phyloP scores from a whole-genome alignment of 2,329 filamentous ascomycete genomes.

The Zopfia rhizophila region DNA sequence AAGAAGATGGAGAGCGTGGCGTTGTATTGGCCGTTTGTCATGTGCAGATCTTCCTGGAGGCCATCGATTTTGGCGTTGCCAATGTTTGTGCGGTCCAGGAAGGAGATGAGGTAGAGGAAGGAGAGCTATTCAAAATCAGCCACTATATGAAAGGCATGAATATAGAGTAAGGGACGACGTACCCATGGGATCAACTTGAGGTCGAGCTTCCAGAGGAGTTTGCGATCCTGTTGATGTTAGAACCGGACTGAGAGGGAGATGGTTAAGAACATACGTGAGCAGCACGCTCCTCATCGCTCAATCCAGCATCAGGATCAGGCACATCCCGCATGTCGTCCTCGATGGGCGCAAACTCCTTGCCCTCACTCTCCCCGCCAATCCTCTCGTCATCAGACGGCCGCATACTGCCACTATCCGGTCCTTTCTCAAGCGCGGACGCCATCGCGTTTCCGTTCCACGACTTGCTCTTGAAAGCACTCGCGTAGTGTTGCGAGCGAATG shows the following conservation, averaged over 20 bases:
- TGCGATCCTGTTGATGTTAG: conserved; percentile 63
- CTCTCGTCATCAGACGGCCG: conserved; percentile 40
- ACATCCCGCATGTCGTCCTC: conserved; percentile 36
- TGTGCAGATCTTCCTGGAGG: conserved; percentile 67
- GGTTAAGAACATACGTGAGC: conserved; percentile 63
- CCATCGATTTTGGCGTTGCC: conserved; percentile 75
- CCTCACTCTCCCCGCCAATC: conserved; percentile 24
- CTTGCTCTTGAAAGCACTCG: background rate
- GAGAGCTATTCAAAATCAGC: conserved; percentile 61
- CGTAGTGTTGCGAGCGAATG: too few relatives aligned
- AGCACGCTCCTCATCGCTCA: conserved; percentile 71
- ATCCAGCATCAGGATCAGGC: conserved; percentile 70
- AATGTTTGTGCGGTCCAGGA: conserved; percentile 78
- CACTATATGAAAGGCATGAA: background rate
- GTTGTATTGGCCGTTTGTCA: conserved; percentile 76
- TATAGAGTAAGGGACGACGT: too few relatives aligned
- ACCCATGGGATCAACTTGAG: conserved; percentile 69
- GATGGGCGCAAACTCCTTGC: conserved; percentile 20
- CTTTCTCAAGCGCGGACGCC: conserved; percentile 33
- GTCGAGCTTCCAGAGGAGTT: conserved; percentile 71
- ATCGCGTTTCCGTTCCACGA: conserved; percentile 15
- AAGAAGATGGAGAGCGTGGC: conserved; percentile 84
- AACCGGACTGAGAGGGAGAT: background rate
- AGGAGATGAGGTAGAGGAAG: conserved; percentile 78
- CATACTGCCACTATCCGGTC: conserved; percentile 27